Base-by-base conservation (phyloP, 2,329 filamentous ascomycete genomes). In the Diaporthe sp. region DNA sequence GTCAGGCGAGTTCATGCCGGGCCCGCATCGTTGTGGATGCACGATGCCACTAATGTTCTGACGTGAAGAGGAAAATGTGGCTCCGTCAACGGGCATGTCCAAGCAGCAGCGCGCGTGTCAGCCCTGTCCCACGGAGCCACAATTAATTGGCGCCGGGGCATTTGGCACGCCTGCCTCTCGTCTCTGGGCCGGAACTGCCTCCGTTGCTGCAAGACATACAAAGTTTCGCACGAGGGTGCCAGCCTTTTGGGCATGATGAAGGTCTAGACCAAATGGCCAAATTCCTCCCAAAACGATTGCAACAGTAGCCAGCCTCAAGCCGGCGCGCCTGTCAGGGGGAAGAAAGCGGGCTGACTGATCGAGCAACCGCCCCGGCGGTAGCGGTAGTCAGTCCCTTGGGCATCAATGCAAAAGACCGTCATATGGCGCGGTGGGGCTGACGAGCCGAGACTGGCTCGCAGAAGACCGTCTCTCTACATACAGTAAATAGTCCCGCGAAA, bases 361-460 rank as follows among this genome's bases (percentile, higher is more conserved):
- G 37, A 61, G 31, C 65, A 73, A 25, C 70, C 70, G 59, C 28
- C 65, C 67, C 22, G 42, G 65, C 68, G 62, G 59, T 65, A 65
- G 37, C 59, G 61, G 73, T 67, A 62, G 49, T 69, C 59, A 75
- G 42, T 58, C 49, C 49, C 74, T 77, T 77, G 75, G 75, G 75
- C 75, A 77, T 75, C 75, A 77, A 77, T 71, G 69, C 69, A 65
- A 74, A 75, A 19, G 17, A 28, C 68, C 55, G 75, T 68, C 75
- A 72, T 65, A 44, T 73, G 71, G 49, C 61, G 58, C 71, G 58
- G 65, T 73, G 75, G 75, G 68, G 68, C 73, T 75, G 68, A 75
- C 73, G 61, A 53, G 57, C 58, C 70, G 34, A 55, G 69, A 75
- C 57, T 77, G 73, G 62, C 62, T 74, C 58, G 68, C 46, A 70